These are phyloP conservation scores for Jaltomata sinuosa DNA, from an alignment of 257 asterid genomes.

Conservation along the genomic window DNA sequence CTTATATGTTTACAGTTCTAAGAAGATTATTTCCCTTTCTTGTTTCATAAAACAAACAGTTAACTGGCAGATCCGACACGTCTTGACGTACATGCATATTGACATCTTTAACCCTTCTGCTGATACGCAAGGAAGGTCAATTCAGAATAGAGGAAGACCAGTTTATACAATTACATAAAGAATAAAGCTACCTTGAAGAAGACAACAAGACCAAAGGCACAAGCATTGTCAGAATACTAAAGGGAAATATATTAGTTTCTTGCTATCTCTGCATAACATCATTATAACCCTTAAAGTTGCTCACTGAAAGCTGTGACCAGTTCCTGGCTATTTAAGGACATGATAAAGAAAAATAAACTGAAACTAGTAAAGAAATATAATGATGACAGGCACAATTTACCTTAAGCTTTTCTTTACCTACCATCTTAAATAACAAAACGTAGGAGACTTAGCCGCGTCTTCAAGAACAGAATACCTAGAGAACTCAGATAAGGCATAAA, in stretches of 20 bases:
- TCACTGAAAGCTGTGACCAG: neutral
- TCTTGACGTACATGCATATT: neutral
- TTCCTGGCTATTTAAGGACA: neutral
- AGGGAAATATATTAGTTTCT: neutral
- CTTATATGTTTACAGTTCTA: neutral
- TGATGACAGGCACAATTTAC: neutral
- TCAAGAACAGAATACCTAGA: neutral
- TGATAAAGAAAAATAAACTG: neutral
- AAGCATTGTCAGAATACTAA: neutral
- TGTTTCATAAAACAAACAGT: neutral
- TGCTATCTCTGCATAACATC: neutral
- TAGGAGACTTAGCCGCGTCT: neutral
- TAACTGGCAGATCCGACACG: neutral
- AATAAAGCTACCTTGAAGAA: neutral
- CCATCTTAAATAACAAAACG: neutral
- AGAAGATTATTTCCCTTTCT: neutral
- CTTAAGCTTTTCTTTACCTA: neutral
- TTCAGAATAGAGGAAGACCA: neutral
- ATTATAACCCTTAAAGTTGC: neutral
- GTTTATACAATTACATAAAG: neutral
- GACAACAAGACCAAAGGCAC: neutral
- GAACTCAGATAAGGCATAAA: neutral
- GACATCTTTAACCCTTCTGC: neutral
- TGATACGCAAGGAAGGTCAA: neutral
- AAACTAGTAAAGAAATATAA: neutral